Evolutionary conservation across 225 moss, liverwort and hornwort species (phyloP).

Genomic region (Sphagnum contortum): DNA sequence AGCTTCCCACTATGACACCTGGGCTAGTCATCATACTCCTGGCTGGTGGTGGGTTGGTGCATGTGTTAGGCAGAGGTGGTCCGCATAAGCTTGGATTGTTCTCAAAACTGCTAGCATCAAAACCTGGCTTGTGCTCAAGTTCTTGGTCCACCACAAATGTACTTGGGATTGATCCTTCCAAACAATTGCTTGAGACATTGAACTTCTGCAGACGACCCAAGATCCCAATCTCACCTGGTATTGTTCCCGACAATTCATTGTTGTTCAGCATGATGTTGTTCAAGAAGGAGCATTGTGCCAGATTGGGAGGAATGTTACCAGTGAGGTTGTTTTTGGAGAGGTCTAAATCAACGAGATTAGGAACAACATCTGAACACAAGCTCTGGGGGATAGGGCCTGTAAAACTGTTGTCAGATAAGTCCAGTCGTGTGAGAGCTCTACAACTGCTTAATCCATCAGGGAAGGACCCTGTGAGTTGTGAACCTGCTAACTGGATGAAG

Average conservation of each 20-base stretch:
- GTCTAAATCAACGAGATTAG: slow-evolving; percentile 27
- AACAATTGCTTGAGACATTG: slow-evolving; percentile 22
- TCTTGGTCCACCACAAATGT: slow-evolving; percentile 5
- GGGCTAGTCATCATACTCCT: slow-evolving; percentile 1
- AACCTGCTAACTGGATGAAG: slow-evolving; percentile 4
- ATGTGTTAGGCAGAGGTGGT: slow-evolving; percentile 11
- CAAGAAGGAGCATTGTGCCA: slow-evolving; percentile 21
- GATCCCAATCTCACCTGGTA: slow-evolving; percentile 19
- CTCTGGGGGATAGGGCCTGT: slow-evolving; percentile 21
- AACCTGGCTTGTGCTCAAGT: background rate
- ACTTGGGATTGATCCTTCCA: slow-evolving; percentile 28
- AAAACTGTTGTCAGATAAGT: slow-evolving; percentile 29
- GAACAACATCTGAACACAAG: slow-evolving; percentile 13
- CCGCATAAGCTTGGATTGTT: slow-evolving; percentile 40
- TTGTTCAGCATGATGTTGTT: slow-evolving; percentile 22
- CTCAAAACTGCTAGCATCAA: slow-evolving; percentile 17
- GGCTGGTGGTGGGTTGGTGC: background rate
- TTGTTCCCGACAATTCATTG: slow-evolving; percentile 21
- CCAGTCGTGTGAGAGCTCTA: slow-evolving; percentile 7
- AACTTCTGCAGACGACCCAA: slow-evolving; percentile 17
- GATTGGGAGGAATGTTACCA: slow-evolving; percentile 17
- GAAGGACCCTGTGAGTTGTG: slow-evolving; percentile 17
- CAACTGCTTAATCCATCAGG: slow-evolving; percentile 24
- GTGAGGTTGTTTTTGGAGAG: slow-evolving; percentile 14
- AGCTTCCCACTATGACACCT: slow-evolving; percentile 16